Evolutionary conservation across 2,329 filamentous ascomycete species (phyloP).

Genomic region (Emmonsiellopsis sp.): DNA sequence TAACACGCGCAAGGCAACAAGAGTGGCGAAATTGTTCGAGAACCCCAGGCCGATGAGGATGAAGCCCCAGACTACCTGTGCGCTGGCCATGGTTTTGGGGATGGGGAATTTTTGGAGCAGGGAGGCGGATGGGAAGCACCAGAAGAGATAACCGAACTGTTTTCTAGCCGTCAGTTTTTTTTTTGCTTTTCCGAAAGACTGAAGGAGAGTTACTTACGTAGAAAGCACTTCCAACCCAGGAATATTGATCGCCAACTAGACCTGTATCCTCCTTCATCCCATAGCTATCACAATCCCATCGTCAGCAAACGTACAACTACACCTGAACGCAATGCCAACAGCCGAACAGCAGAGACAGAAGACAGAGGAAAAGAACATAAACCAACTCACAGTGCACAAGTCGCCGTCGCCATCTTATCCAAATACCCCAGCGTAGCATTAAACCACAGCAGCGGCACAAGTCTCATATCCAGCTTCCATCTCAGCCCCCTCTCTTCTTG

Average conservation of each 20-base stretch:
- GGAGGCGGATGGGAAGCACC: not conserved
- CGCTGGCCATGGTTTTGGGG: not conserved
- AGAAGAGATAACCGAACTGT: not conserved
- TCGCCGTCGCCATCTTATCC: not conserved
- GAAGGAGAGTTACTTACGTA: conserved; percentile 25
- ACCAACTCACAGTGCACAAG: not conserved
- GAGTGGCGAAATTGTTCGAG: conserved; percentile 16
- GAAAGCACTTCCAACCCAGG: conserved; percentile 33
- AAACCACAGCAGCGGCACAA: not conserved
- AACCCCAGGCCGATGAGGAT: conserved; percentile 24
- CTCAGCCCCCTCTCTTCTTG: not conserved
- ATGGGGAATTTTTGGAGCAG: not conserved
- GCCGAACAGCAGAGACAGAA: too few relatives aligned
- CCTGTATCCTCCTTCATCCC: not conserved
- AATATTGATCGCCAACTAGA: conserved; percentile 1
- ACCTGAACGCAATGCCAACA: not conserved
- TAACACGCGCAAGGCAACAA: conserved; percentile 20
- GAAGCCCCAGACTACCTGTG: conserved; percentile 34
- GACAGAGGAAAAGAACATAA: too few relatives aligned
- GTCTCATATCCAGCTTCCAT: not conserved
- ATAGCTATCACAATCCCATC: not conserved
- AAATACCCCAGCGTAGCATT: not conserved
- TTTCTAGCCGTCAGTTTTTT: not conserved
- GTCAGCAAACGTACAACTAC: not conserved
- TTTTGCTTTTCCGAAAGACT: not conserved